Evolutionary conservation across 2,329 filamentous ascomycete genomes (phyloP).

Genomic region (Cladosporium phlei): DNA sequence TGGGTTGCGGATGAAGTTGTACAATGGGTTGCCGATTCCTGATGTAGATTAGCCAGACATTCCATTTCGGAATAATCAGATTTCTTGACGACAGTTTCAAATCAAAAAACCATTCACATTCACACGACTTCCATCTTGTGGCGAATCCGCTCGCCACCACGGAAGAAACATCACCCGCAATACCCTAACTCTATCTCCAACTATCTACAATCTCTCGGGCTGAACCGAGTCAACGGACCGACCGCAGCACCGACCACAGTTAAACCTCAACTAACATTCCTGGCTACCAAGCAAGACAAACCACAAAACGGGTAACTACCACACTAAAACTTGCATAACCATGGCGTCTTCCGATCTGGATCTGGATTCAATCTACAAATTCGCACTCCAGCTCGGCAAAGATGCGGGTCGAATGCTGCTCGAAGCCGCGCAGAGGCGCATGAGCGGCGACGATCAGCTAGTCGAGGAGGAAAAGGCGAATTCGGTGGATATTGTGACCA

Average conservation of each 20-base stretch:
- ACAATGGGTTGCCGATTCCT: constrained; percentile 71
- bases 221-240: too few species aligned
- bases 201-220: too few species aligned
- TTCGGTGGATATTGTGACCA: constrained; percentile 71
- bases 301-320: too few species aligned
- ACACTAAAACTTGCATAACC: background rate
- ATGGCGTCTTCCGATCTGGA: constrained; percentile 33
- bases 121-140: too few species aligned
- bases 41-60: constrained; percentile 51
- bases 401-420: constrained; percentile 65
- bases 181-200: too few species aligned
- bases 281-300: too few species aligned
- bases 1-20: constrained; percentile 65
- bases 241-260: too few species aligned
- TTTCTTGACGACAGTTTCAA: background rate
- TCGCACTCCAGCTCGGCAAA: constrained; percentile 66
- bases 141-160: too few species aligned
- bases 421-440: constrained; percentile 56
- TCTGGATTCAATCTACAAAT: constrained; percentile 62
- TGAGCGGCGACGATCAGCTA: constrained; percentile 37
- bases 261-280: too few species aligned
- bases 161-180: constrained; percentile 6
- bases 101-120: too few species aligned
- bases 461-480: constrained; percentile 64
- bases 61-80: background rate